Percentiles rank a stretch among this genome's conserved stretches.
Conservation (phyloP, 1,284 basidiomycete genomes). For the Boletus holoroseus region DNA sequence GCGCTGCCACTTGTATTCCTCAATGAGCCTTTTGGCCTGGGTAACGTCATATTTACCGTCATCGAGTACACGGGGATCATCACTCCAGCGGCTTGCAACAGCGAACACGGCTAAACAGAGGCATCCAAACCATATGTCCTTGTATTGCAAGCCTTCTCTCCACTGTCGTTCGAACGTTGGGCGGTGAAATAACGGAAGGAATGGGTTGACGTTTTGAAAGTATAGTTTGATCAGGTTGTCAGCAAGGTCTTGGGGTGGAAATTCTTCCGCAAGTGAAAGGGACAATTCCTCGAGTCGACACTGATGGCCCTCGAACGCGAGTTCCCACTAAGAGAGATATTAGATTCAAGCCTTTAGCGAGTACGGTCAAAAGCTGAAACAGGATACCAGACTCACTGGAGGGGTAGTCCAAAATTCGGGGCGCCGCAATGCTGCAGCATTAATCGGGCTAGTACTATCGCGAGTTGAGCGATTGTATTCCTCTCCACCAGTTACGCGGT, state of each 20-base stretch:
- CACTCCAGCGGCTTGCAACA: conserved; percentile 63
- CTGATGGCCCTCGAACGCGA: conserved; percentile 46
- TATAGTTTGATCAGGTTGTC: conserved; percentile 57
- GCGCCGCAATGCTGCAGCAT: conserved; percentile 27
- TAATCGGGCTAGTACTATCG: conserved; percentile 22
- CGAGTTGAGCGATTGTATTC: conserved; percentile 14
- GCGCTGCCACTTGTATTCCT: conserved; percentile 42
- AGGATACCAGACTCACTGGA: conserved; percentile 25
- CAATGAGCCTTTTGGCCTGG: conserved; percentile 17
- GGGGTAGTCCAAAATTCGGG: conserved; percentile 37
- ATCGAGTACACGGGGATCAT: conserved; percentile 60
- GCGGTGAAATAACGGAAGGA: conserved; percentile 62
- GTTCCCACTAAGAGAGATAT: conserved; percentile 49
- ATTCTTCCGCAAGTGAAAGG: conserved; percentile 38
- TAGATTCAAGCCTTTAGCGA: conserved; percentile 2
- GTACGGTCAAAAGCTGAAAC: neutral
- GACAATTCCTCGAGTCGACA: conserved; percentile 36
- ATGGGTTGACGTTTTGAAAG: conserved; percentile 54
- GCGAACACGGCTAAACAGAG: conserved; percentile 60
- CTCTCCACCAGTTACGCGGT: conserved; percentile 22
- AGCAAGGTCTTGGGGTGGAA: conserved; percentile 57
- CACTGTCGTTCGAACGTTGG: conserved; percentile 63
- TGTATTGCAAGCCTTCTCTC: conserved; percentile 47
- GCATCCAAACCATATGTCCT: conserved; percentile 54
- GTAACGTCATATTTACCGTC: conserved; percentile 27